A percentile compares a stretch with the other conserved stretches of the same genome.
Conservation (phyloP, 1,139 yeast species). For the Taphrina communis region DNA sequence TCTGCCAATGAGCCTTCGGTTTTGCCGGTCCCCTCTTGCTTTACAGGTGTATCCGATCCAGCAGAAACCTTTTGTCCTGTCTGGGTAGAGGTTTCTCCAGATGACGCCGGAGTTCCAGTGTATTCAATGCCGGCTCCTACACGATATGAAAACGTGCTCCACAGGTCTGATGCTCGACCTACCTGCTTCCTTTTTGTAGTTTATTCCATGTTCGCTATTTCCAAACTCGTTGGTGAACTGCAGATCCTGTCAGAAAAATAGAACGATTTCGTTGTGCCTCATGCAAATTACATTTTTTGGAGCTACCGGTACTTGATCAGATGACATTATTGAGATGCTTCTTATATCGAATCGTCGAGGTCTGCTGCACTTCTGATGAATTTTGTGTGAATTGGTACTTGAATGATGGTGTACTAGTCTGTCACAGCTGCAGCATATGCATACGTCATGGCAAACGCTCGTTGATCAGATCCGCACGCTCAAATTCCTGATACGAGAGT, state of each 20-base stretch:
- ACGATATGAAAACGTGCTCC: neutral
- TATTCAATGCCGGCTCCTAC: constrained; percentile 19
- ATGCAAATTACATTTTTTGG: neutral
- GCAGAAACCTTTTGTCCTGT: constrained; percentile 16
- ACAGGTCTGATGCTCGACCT: neutral
- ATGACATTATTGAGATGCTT: neutral
- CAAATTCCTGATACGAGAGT: neutral
- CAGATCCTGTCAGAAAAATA: too few relatives aligned
- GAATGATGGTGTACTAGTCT: too few relatives aligned
- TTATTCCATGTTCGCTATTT: constrained; percentile 29
- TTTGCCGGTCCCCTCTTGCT: constrained; percentile 25
- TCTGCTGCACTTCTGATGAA: too few relatives aligned
- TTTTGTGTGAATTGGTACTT: too few relatives aligned
- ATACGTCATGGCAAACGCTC: too few relatives aligned
- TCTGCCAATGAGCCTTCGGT: constrained; percentile 29
- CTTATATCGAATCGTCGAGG: too few relatives aligned
- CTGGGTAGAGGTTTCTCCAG: constrained; percentile 4
- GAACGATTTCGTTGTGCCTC: too few relatives aligned
- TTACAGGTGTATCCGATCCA: neutral
- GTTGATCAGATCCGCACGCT: neutral
- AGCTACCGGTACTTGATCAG: constrained; percentile 12
- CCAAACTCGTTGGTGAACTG: constrained; percentile 25
- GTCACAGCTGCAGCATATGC: too few relatives aligned
- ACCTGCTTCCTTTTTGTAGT: constrained; percentile 32
- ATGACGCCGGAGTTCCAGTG: constrained; percentile 22